phyloP scores from a whole-genome alignment of 1,139 yeast species.

The Scheffersomyces stambukii region DNA sequence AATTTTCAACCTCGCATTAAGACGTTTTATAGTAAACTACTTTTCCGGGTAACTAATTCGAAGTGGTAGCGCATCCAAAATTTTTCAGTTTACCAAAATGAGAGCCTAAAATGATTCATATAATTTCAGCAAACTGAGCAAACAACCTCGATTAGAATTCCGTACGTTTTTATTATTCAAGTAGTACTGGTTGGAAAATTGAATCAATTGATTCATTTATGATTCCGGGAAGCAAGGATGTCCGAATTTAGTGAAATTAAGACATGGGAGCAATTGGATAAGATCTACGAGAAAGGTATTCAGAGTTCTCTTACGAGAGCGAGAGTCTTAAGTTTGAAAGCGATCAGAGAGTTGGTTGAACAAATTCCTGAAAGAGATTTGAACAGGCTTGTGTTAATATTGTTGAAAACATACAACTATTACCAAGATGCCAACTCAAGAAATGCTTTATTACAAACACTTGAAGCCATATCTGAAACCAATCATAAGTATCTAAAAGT shows the following conservation, averaged over 20 bases:
- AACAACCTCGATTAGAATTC: too few relatives aligned
- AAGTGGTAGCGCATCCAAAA: too few relatives aligned
- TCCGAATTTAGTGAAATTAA: too few relatives aligned
- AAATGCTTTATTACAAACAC: constrained; percentile 30
- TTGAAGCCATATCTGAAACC: constrained; percentile 27
- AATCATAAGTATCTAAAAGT: constrained; percentile 29
- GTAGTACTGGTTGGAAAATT: too few relatives aligned
- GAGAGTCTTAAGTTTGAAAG: constrained; percentile 27
- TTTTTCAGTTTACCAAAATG: too few relatives aligned
- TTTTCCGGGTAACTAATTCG: constrained; percentile 1
- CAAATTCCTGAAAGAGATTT: constrained; percentile 18
- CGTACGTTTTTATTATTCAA: too few relatives aligned
- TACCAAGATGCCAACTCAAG: constrained; percentile 51
- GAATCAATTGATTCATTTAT: too few relatives aligned
- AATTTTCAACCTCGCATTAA: constrained; percentile 13
- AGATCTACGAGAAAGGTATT: constrained; percentile 19
- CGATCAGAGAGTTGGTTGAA: constrained; percentile 12
- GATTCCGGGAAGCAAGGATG: too few relatives aligned
- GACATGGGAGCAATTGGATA: constrained; percentile 13
- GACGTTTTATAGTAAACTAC: constrained; percentile 6
- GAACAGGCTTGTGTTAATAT: constrained; percentile 16
- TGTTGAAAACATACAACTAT: constrained; percentile 45
- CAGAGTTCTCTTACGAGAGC: constrained; percentile 30
- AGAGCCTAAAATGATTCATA: too few relatives aligned
- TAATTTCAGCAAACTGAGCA: too few relatives aligned